Base-by-base conservation (phyloP, 2,329 filamentous ascomycete species). In the Exophiala aquamarina region DNA sequence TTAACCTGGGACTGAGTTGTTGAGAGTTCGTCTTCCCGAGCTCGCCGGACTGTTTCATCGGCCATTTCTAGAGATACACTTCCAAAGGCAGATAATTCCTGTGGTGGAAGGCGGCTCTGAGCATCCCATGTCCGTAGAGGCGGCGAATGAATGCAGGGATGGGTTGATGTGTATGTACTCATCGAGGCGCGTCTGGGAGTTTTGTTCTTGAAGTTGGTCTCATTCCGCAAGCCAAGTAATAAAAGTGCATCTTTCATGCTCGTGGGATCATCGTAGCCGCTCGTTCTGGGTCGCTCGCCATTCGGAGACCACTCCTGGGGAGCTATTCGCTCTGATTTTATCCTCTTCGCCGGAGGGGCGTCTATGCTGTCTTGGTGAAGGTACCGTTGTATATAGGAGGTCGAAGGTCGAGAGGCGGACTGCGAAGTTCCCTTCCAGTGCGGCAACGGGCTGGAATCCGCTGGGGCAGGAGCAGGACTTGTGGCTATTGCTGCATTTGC, bases 341-440 rank as follows among this genome's bases (percentile, higher is more conserved):
- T 73, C 33, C 82, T 75, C 64, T 84, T 84, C 15, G 77, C 65
- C 3, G 80, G 79, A 37, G 77, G 72, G 57, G 81, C 74, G 38
- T 66, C 60, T 17, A 61, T 54, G 33, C 55, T 55, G 23, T 63
- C 64, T 35, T 58, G 50, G 33, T 61, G 50, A 52, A 50, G 49
- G 32, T 45, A 57, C 28, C 63, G 61, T 35, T 55, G 59, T 38
- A 58, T 49, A 39, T 67, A 60, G 41, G 62, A 33, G 58, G 63
- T 34, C 63, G 66, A 53, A 34, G 48, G 46, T 48, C 52, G 47
- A 36, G 44, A 64, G 49, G 34, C 64, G 53, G 38, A 60, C 51
- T 41, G 47, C 14, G 43, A 33, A 59, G 47, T 14, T 56, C 55
- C 33, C 46, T 50, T 48, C 35, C 55, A 59, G 33, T 59, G 49